Conservation (phyloP, 1,139 yeast species). For the Lipomyces yarrowii region DNA sequence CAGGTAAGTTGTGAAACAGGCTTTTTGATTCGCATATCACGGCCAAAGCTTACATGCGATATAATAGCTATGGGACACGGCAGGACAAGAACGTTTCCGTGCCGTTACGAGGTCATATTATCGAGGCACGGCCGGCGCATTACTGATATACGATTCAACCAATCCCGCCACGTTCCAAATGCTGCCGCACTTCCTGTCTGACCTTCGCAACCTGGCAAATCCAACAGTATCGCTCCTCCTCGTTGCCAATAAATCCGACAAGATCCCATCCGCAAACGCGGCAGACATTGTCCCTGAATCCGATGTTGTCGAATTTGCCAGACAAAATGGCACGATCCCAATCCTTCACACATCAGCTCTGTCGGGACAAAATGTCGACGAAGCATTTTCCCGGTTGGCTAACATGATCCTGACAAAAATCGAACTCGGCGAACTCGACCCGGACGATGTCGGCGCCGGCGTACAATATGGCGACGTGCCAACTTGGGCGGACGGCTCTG, state of each 20-base stretch:
- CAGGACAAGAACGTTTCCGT: constrained; percentile 77
- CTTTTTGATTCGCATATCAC: no score
- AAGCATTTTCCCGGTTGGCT: constrained; percentile 54
- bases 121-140: constrained; percentile 80
- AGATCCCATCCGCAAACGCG: constrained; percentile 33
- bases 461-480: constrained; percentile 53
- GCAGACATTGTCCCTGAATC: constrained; percentile 38
- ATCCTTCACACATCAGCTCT: constrained; percentile 52
- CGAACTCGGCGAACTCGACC: constrained; percentile 50
- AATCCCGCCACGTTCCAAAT: constrained; percentile 56
- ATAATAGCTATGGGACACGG: constrained; percentile 65
- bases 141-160: constrained; percentile 72
- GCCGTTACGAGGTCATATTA: constrained; percentile 76
- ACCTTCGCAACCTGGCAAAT: constrained; percentile 51
- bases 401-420: constrained; percentile 48
- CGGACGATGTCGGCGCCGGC: constrained; percentile 49
- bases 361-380: constrained; percentile 63
- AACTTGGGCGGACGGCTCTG: constrained; percentile 40
- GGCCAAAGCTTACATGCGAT: not conserved
- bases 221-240: constrained; percentile 49
- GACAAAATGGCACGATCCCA: constrained; percentile 41
- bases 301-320: constrained; percentile 43
- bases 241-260: constrained; percentile 54
- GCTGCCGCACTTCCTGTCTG: constrained; percentile 53
- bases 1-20: constrained; percentile 37